Conservation (phyloP, 2,329 filamentous ascomycete species). For the Trichoderma koningiopsis region DNA sequence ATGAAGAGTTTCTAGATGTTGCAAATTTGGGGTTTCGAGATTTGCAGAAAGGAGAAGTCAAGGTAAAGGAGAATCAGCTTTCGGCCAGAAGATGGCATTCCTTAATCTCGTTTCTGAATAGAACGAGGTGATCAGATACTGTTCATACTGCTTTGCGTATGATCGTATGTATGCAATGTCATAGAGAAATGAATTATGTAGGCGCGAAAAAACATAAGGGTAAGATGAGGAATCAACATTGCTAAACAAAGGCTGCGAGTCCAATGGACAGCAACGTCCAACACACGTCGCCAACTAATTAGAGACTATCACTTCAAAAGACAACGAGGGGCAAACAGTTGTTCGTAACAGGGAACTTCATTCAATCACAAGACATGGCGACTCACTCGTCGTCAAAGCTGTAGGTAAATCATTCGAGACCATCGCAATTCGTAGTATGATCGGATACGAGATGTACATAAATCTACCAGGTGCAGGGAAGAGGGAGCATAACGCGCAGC, state of each 20-base stretch:
- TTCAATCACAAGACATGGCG: not conserved
- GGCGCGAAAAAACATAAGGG: not conserved
- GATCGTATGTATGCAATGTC: not conserved
- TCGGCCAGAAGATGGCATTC: not conserved
- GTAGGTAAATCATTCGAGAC: too few species aligned
- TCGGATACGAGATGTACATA: not conserved
- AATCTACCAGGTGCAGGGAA: not conserved
- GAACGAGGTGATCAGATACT: not conserved
- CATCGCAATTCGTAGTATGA: not conserved
- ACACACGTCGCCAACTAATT: not conserved
- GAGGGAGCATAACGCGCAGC: not conserved
- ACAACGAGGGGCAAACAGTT: not conserved
- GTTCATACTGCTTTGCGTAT: not conserved
- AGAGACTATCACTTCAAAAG: conserved; percentile 5
- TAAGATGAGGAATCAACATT: not conserved
- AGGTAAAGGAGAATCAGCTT: not conserved
- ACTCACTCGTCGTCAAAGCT: not conserved
- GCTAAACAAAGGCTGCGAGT: not conserved
- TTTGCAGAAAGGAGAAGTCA: not conserved
- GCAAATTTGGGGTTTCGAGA: not conserved
- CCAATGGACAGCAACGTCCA: not conserved
- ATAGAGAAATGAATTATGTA: not conserved
- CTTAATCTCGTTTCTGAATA: not conserved
- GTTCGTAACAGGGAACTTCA: not conserved
- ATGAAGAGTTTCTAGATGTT: not conserved